Evolutionary conservation across 495 filamentous ascomycete species (phyloP).

Genomic region (Xylaria sp.): DNA sequence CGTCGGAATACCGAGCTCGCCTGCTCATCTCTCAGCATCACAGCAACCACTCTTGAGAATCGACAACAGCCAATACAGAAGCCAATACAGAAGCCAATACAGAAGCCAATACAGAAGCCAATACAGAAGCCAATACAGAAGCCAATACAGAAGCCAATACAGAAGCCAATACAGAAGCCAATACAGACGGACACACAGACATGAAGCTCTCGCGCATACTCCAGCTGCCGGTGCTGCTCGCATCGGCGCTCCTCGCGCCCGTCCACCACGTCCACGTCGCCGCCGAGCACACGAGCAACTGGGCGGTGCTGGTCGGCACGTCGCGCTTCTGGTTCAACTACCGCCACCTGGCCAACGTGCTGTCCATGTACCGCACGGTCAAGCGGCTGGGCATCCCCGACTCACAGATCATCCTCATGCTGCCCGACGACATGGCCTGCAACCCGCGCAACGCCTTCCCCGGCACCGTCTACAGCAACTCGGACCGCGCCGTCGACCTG

Average conservation of each 20-base stretch:
- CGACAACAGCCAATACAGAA: too few relatives aligned
- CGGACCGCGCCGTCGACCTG: constrained; percentile 91
- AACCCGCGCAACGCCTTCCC: constrained; percentile 98
- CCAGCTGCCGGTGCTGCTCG: constrained; percentile 51
- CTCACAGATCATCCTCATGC: constrained; percentile 99
- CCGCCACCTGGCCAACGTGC: constrained; percentile 95
- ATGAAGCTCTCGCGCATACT: constrained; percentile 51
- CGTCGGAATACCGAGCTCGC: background rate
- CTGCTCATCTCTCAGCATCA: background rate
- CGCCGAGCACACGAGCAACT: constrained; percentile 94
- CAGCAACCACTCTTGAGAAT: too few relatives aligned
- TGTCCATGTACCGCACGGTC: constrained; percentile 97
- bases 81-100: too few relatives aligned
- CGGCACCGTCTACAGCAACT: constrained; percentile 97
- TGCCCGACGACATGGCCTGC: constrained; percentile 99
- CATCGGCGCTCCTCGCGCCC: constrained; percentile 48
- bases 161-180: too few relatives aligned
- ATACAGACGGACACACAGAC: too few relatives aligned
- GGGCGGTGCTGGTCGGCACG: constrained; percentile 97
- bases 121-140: too few relatives aligned
- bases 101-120: too few relatives aligned
- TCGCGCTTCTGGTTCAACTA: constrained; percentile 99
- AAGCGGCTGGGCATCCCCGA: constrained; percentile 98
- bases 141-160: too few relatives aligned
- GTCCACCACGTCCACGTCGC: constrained; percentile 54